phyloP scores from a whole-genome alignment of 2,329 filamentous ascomycete species.

The Lasiodiplodia theobromae region DNA sequence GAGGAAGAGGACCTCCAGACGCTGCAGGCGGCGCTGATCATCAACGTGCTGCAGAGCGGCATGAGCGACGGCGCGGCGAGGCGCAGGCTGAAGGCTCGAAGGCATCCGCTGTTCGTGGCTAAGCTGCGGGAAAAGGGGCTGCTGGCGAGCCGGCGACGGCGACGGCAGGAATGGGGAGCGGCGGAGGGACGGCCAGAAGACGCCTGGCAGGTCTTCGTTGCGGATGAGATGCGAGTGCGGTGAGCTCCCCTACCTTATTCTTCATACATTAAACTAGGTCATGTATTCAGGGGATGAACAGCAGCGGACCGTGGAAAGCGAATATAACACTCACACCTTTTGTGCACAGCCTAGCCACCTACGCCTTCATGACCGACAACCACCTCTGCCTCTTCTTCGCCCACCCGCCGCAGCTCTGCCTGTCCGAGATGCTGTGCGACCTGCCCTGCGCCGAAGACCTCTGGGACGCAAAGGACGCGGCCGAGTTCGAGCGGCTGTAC shows the following conservation, averaged over 20 bases:
- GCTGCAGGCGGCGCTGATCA: conserved; percentile 27
- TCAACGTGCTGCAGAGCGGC: conserved; percentile 17
- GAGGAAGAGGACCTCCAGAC: conserved; percentile 15
- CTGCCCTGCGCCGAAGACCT: conserved; percentile 28
- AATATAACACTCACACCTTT: neutral
- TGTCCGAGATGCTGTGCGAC: conserved; percentile 28
- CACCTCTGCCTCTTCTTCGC: conserved; percentile 28
- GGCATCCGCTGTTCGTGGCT: conserved; percentile 20
- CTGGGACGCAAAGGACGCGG: conserved; percentile 13
- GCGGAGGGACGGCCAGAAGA: neutral
- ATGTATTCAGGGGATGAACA: too few relatives aligned
- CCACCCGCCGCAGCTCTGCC: conserved; percentile 19
- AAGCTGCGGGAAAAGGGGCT: conserved; percentile 20
- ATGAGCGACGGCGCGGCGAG: conserved; percentile 11
- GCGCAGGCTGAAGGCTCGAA: conserved; percentile 16
- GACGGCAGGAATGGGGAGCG: too few relatives aligned
- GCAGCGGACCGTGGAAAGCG: too few relatives aligned
- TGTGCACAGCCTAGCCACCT: conserved; percentile 11
- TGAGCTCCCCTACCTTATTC: neutral
- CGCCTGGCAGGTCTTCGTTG: neutral
- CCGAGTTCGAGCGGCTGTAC: conserved; percentile 23
- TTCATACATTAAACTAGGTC: too few relatives aligned
- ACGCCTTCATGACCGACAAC: conserved; percentile 25
- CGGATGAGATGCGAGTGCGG: neutral
- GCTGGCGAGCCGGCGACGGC: conserved; percentile 2